Conservation (phyloP, 1,139 yeast genomes). For the Lodderomyces jiufengensis region DNA sequence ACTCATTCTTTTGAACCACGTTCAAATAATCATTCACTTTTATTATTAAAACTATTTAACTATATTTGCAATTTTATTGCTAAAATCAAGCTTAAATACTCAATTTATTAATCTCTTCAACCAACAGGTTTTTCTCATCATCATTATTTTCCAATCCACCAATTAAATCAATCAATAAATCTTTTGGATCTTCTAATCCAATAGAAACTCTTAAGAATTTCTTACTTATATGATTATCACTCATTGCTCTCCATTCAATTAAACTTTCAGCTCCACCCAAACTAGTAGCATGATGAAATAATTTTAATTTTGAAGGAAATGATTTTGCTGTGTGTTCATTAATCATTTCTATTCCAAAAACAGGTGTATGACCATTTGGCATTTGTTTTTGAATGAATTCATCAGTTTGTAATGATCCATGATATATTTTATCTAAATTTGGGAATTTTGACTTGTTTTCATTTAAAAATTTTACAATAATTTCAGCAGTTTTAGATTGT, state of each 20-base stretch:
- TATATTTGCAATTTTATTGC: no score
- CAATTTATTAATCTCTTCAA: constrained; percentile 9
- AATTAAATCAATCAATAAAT: constrained; percentile 62
- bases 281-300: constrained; percentile 87
- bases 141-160: constrained; percentile 15
- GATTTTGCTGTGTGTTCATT: constrained; percentile 53
- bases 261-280: constrained; percentile 92
- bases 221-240: constrained; percentile 56
- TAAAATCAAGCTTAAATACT: no score
- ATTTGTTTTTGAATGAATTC: constrained; percentile 61
- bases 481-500: constrained; percentile 64
- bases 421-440: constrained; percentile 51
- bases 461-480: constrained; percentile 55
- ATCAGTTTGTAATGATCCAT: constrained; percentile 73
- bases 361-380: constrained; percentile 65
- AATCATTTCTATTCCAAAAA: constrained; percentile 60
- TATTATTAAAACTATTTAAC: no score
- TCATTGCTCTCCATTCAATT: constrained; percentile 84
- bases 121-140: constrained; percentile 9
- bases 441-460: constrained; percentile 48
- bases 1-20: no score
- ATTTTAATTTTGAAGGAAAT: constrained; percentile 64
- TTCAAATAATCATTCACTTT: no score
- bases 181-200: constrained; percentile 74
- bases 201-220: constrained; percentile 68